Evolutionary conservation across 345 rosid genomes (phyloP).

Genomic region (Kandelia obovata): DNA sequence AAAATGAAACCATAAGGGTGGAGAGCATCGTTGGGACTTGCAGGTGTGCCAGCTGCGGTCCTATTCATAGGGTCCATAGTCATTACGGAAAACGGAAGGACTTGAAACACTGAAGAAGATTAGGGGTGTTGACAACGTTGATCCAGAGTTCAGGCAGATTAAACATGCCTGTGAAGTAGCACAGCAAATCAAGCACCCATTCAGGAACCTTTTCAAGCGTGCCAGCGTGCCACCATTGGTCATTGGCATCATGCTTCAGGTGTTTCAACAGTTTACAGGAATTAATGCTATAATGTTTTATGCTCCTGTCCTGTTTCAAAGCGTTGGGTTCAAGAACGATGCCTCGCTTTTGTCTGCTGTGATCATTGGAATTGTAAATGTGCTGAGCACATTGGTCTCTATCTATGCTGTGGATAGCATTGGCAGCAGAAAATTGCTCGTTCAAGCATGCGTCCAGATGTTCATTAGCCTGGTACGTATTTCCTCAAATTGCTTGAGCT

Average conservation of each 20-base stretch:
- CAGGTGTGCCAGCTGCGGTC: conserved; percentile 43
- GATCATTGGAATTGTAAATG: conserved; percentile 28
- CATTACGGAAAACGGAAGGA: conserved; percentile 40
- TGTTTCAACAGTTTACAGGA: conserved; percentile 64
- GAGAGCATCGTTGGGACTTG: conserved; percentile 51
- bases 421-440: conserved; percentile 42
- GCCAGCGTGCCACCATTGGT: conserved; percentile 52
- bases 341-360: conserved; percentile 31
- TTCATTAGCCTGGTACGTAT: conserved; percentile 25
- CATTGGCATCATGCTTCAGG: conserved; percentile 46
- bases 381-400: conserved; percentile 37
- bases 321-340: conserved; percentile 32
- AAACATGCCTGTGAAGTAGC: conserved; percentile 40
- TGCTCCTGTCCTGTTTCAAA: conserved; percentile 36
- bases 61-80: conserved; percentile 46
- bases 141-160: conserved; percentile 39
- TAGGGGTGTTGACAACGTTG: conserved; percentile 49
- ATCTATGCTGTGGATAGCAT: conserved; percentile 27
- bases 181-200: conserved; percentile 38
- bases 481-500: background rate
- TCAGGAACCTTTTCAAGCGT: conserved; percentile 33
- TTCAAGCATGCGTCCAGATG: conserved; percentile 44
- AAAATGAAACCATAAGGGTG: conserved; percentile 48
- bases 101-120: conserved; percentile 38
- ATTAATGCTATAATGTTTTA: conserved; percentile 54